These are phyloP conservation scores for Chlorophyllum brunneum DNA, from an alignment of 768 basidiomycete species.

Conservation along the genomic window DNA sequence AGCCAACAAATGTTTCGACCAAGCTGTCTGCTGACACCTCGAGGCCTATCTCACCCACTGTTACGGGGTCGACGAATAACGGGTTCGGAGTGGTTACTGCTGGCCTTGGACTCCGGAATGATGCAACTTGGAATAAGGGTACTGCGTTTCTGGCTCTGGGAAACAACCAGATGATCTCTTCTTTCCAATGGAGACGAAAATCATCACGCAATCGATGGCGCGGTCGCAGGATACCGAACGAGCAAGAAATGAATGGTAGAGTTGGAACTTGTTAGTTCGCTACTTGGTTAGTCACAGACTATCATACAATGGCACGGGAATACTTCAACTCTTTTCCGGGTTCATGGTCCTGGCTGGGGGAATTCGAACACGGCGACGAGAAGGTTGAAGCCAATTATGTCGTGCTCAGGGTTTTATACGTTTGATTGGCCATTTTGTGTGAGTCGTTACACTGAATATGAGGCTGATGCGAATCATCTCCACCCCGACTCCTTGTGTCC, in stretches of 20 bases:
- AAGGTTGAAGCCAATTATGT: too few relatives aligned
- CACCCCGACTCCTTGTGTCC: too few relatives aligned
- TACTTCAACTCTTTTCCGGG: too few relatives aligned
- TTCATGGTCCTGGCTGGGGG: too few relatives aligned
- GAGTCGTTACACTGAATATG: too few relatives aligned
- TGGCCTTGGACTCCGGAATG: slow-evolving; percentile 9
- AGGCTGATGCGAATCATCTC: too few relatives aligned
- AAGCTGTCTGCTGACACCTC: background rate
- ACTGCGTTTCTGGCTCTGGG: background rate
- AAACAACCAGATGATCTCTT: background rate
- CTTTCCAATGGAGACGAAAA: background rate
- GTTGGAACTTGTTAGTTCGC: too few relatives aligned
- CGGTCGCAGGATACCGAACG: background rate
- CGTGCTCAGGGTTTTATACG: too few relatives aligned
- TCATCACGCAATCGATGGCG: background rate
- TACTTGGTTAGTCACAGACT: too few relatives aligned
- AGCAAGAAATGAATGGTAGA: background rate
- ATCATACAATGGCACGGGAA: too few relatives aligned
- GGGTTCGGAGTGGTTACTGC: slow-evolving; percentile 9
- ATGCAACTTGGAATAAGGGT: slow-evolving; percentile 3
- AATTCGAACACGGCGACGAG: too few relatives aligned
- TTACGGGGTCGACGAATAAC: background rate
- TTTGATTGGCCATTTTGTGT: too few relatives aligned
- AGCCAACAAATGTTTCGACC: background rate
- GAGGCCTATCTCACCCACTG: slow-evolving; percentile 7